phyloP scores from a whole-genome alignment of 2,329 filamentous ascomycete species.

The Endothia cerciana region DNA sequence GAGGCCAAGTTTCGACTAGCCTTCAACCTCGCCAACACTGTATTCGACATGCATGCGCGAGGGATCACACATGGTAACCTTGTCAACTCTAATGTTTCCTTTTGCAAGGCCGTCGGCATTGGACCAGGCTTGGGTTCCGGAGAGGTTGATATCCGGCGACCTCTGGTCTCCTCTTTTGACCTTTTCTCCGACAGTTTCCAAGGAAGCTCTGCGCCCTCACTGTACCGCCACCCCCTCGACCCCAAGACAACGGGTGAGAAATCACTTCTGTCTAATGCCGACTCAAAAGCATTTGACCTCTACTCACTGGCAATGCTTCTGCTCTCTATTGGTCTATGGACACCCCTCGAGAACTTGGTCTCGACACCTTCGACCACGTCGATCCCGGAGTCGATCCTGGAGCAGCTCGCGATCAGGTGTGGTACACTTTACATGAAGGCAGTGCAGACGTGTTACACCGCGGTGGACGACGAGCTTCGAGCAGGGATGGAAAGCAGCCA shows the following conservation, averaged over 20 bases:
- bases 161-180: constrained; percentile 75
- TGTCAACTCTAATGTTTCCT: constrained; percentile 68
- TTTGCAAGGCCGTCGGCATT: constrained; percentile 54
- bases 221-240: constrained; percentile 71
- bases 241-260: constrained; percentile 51
- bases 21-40: constrained; percentile 70
- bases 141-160: constrained; percentile 67
- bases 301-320: constrained; percentile 76
- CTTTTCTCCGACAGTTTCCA: constrained; percentile 62
- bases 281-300: constrained; percentile 66
- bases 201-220: constrained; percentile 39
- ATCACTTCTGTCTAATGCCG: constrained; percentile 53
- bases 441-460: constrained; percentile 71
- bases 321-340: constrained; percentile 77
- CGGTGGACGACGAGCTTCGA: constrained; percentile 65
- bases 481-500: constrained; percentile 53
- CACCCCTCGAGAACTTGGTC: constrained; percentile 61
- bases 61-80: constrained; percentile 74
- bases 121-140: constrained; percentile 47
- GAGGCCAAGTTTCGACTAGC: constrained; percentile 79
- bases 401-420: constrained; percentile 68
- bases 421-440: constrained; percentile 77
- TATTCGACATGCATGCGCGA: constrained; percentile 73
- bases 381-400: constrained; percentile 64
- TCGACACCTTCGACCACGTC: constrained; percentile 50